These are phyloP conservation scores for Perkinsus marinus DNA, from an alignment of 169 alveolate species.

Conservation along the genomic window DNA sequence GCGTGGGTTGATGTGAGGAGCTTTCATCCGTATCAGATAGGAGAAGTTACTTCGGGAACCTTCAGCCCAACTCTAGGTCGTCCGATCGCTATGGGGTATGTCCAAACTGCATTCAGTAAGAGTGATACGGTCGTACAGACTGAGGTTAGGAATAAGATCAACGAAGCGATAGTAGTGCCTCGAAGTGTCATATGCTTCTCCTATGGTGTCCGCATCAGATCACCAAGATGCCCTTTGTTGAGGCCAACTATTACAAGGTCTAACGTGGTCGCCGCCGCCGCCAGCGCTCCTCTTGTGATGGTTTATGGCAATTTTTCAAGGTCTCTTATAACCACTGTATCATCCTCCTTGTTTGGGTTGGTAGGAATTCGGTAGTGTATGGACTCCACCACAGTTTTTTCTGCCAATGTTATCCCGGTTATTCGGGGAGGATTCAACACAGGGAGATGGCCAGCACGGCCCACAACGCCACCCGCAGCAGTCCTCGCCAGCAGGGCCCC, in stretches of 20 bases:
- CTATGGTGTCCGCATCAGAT: neutral
- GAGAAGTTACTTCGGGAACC: constrained; percentile 50
- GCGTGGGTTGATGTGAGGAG: neutral
- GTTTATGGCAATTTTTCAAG: neutral
- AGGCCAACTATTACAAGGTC: constrained; percentile 34
- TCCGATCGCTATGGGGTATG: constrained; percentile 51
- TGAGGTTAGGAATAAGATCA: constrained; percentile 24
- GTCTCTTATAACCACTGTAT: too few relatives aligned
- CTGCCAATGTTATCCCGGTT: neutral
- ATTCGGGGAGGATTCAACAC: neutral
- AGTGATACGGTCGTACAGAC: constrained; percentile 12
- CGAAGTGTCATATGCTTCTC: neutral
- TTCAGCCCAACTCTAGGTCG: constrained; percentile 46
- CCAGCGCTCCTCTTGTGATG: neutral
- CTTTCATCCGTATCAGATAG: constrained; percentile 15
- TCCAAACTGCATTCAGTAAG: constrained; percentile 16
- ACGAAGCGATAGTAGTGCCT: constrained; percentile 19
- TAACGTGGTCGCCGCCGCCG: neutral
- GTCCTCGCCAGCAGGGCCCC: too few relatives aligned
- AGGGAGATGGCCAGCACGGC: neutral
- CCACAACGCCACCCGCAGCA: too few relatives aligned
- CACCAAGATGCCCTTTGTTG: constrained; percentile 48
- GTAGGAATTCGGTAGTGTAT: too few relatives aligned
- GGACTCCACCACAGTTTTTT: too few relatives aligned
- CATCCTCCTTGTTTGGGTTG: too few relatives aligned